Evolutionary conservation across 257 asterid species (phyloP).

Genomic region (Solanum ossicruentum): DNA sequence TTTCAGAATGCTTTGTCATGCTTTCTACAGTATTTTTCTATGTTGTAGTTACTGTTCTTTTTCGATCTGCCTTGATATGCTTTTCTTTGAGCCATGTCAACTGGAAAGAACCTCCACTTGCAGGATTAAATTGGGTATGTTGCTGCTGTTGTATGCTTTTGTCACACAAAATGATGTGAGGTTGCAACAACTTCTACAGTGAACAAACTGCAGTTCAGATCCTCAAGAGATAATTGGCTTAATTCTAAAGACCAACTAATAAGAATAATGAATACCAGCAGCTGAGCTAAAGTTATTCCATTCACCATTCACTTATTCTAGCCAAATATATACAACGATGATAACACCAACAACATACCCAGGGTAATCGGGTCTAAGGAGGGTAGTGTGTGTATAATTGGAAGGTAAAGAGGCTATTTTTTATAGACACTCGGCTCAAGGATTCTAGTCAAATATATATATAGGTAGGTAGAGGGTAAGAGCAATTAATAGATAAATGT

Average conservation of each 20-base stretch:
- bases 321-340: not conserved
- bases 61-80: no score
- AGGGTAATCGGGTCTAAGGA: not conserved
- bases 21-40: no score
- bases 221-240: not conserved
- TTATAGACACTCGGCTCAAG: not conserved
- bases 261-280: not conserved
- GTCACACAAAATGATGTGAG: not conserved
- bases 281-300: not conserved
- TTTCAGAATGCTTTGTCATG: no score
- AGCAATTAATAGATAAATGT: not conserved
- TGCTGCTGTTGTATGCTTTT: not conserved
- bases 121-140: no score
- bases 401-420: not conserved
- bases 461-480: not conserved
- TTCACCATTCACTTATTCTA: not conserved
- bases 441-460: not conserved
- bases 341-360: not conserved
- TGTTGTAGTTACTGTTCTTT: no score
- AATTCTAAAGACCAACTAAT: not conserved
- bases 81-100: no score
- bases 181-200: not conserved
- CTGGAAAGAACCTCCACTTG: no score
- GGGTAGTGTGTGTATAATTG: not conserved
- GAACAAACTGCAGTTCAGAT: not conserved